These are phyloP conservation scores for Selaginella moellendorffii DNA, from an alignment of 75 land plant species.

Conservation along the genomic window DNA sequence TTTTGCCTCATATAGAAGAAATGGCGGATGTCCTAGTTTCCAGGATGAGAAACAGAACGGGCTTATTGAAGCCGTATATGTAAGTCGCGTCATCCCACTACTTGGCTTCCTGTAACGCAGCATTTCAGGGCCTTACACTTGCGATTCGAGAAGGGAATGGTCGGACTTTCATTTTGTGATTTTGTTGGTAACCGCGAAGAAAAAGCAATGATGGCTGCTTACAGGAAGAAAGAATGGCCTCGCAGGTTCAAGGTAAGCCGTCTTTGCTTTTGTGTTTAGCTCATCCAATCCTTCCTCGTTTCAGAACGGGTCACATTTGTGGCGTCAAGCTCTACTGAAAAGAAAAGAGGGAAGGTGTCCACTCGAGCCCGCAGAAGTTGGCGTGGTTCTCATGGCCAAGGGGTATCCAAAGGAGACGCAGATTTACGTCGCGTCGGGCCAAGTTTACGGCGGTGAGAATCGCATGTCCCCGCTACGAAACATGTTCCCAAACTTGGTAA, in stretches of 20 bases:
- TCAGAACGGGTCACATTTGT: constrained; percentile 93
- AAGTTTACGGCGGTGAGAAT: constrained; percentile 86
- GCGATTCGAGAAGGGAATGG: constrained; percentile 97
- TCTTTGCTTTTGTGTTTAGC: not conserved
- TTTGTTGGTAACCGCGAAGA: constrained; percentile 90
- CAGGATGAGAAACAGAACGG: constrained; percentile 90
- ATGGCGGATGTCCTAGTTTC: constrained; percentile 64
- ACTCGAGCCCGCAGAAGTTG: constrained; percentile 88
- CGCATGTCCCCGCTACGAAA: constrained; percentile 87
- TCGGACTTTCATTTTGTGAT: constrained; percentile 93
- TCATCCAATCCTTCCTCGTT: not conserved
- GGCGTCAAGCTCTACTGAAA: constrained; percentile 73
- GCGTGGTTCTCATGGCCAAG: constrained; percentile 69
- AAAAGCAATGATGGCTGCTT: constrained; percentile 74
- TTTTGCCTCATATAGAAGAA: constrained; percentile 72
- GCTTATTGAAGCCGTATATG: constrained; percentile 74
- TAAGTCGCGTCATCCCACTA: constrained; percentile 14
- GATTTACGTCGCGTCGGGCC: constrained; percentile 88
- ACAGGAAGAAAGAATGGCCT: constrained; percentile 93
- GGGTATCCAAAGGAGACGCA: constrained; percentile 88
- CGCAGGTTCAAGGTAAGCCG: constrained; percentile 60
- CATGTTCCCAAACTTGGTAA: constrained; percentile 92
- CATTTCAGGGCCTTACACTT: constrained; percentile 80
- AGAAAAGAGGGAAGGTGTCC: constrained; percentile 81
- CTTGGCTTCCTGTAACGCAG: not conserved